Base-by-base conservation (phyloP, 768 basidiomycete genomes). In the Suillus paluster region DNA sequence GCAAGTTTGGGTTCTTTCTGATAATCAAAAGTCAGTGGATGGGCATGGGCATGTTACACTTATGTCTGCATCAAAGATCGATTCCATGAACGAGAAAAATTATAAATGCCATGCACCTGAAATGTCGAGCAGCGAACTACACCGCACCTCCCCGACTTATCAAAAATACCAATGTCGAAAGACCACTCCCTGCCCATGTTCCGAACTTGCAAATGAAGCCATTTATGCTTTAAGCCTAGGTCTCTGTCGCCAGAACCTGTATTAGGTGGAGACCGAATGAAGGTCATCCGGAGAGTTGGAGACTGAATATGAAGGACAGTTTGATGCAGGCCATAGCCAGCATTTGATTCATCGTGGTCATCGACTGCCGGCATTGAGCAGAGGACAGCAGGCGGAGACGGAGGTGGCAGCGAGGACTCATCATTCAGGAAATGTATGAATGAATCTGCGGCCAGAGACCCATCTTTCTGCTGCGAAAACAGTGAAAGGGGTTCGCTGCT, bases 231-330 rank as follows among this genome's bases (percentile, higher is more conserved):
- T 58, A 93, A 70, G 17, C 86, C 87, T 50, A 92, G 75, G 34
- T 77, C 80, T 59, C 61, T 50, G 67, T 57, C 49, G 23, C 30
- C 64, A 38, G 60, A 46, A 23, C 49, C 53, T 49, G 57, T 48
- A 61, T 48, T 63, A 23, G 82, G 78, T 17, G 91, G 91, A 66
- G 82, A 87, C 9, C 84, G 86, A 39, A 94, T 83, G 68, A 81
- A 93, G 0, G 91, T 90, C 57, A 79, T 86, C 57, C 77, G 81
- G 38, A 92, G 67, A 14, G 87, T 88, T 27, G 92, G 91, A 5
- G 90, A 92, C 68, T 94, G 92, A 53, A 94, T 81, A 64, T 94
- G 91, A 15, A 94, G 80, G 1, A 92, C 90, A 1, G 86, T 88
- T 71, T 92, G 89, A 61, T 80, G 77, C 5, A 92, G 77, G 34